A percentile compares a stretch with the other conserved stretches of the same genome.
Evolutionary conservation across 1,284 basidiomycete genomes (phyloP).

Genomic region (Gomphus bonarii): DNA sequence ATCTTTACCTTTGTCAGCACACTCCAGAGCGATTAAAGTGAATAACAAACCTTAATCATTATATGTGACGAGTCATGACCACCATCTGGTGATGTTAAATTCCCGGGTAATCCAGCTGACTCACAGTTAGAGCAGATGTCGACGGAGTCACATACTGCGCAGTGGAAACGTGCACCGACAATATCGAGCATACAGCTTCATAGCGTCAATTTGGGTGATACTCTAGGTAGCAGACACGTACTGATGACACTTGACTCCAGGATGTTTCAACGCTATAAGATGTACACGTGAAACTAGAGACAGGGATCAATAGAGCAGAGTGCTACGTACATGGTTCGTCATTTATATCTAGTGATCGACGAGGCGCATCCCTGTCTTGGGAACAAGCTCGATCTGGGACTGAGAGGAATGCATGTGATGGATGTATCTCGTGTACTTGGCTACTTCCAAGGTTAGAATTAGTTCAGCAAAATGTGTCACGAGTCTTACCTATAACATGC

Average conservation of each 20-base stretch:
- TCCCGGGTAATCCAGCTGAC: conserved; percentile 71
- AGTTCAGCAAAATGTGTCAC: neutral
- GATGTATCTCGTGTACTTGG: conserved; percentile 83
- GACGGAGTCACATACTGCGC: conserved; percentile 72
- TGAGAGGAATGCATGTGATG: conserved; percentile 73
- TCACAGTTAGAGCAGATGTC: conserved; percentile 89
- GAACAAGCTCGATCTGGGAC: conserved; percentile 46
- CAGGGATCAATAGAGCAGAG: conserved; percentile 1
- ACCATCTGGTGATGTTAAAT: conserved; percentile 62
- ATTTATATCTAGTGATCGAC: conserved; percentile 13
- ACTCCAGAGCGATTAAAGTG: neutral
- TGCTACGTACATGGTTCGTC: conserved; percentile 52
- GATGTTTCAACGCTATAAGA: conserved; percentile 55
- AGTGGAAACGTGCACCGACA: conserved; percentile 83
- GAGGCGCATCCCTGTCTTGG: neutral
- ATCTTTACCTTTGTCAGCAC: conserved; percentile 39
- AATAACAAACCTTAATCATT: conserved; percentile 71
- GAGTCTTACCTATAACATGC: conserved; percentile 64
- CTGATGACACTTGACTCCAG: conserved; percentile 68
- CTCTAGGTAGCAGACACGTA: conserved; percentile 31
- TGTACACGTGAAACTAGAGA: neutral
- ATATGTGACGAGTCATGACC: conserved; percentile 79
- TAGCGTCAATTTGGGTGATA: conserved; percentile 6
- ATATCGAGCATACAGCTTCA: conserved; percentile 79
- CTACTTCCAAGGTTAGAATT: conserved; percentile 25